Conservation (phyloP, 495 filamentous ascomycete species). For the Tuber melanosporum region DNA sequence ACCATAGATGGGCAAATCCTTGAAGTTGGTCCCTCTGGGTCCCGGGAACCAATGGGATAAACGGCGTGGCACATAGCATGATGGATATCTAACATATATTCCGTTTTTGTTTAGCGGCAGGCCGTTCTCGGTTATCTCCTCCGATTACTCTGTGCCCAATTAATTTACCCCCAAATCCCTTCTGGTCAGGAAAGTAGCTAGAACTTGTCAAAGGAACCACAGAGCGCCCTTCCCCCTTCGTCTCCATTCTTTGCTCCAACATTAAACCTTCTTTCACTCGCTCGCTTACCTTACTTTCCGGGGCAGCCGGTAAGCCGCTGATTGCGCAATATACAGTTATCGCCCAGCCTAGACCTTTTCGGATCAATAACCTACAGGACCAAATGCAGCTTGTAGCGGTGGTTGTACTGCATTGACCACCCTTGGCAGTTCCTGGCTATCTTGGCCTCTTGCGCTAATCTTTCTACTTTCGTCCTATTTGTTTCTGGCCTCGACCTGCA, state of each 20-base stretch:
- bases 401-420: background rate
- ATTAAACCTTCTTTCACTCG: background rate
- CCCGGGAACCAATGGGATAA: background rate
- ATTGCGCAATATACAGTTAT: background rate
- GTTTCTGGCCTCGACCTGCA: background rate
- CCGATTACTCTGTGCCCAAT: conserved; percentile 1
- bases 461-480: background rate
- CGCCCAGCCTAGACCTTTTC: background rate
- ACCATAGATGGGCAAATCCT: background rate
- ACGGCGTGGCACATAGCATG: background rate
- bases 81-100: background rate
- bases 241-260: background rate
- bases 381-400: background rate
- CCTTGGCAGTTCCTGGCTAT: background rate
- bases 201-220: background rate
- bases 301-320: background rate
- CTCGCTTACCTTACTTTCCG: conserved; percentile 1
- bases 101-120: background rate
- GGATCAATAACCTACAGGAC: background rate
- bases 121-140: background rate
- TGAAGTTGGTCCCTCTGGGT: background rate
- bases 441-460: background rate
- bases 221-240: background rate
- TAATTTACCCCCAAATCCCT: background rate
- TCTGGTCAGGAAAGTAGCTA: background rate